Evolutionary conservation across 176 grass and related monocot genomes (phyloP).

Genomic region (Avena eriantha): DNA sequence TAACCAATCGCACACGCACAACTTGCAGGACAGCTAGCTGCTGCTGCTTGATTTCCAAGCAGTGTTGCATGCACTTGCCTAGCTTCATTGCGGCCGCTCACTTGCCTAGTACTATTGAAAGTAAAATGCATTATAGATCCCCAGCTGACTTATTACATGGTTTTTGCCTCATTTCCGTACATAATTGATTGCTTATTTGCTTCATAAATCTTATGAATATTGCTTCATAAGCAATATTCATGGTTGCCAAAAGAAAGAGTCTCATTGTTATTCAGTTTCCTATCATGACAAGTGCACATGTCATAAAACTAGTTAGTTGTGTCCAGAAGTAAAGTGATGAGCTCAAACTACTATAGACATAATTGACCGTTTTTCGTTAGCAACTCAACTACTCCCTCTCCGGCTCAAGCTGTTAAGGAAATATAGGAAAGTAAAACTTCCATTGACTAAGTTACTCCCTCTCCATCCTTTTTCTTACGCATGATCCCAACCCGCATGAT

Average conservation of each 20-base stretch:
- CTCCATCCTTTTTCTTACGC: background rate
- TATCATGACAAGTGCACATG: background rate
- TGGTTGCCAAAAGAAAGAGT: background rate
- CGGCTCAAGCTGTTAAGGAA: no score
- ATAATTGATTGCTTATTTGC: background rate
- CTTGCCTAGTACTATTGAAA: background rate
- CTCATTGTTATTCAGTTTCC: background rate
- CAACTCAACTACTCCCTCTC: background rate
- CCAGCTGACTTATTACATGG: background rate
- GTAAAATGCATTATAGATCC: background rate
- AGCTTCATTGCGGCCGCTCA: background rate
- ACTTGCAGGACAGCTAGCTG: constrained; percentile 32
- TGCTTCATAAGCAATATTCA: background rate
- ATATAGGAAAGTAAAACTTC: background rate
- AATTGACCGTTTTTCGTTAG: background rate
- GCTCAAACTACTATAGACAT: background rate
- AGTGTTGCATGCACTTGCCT: background rate
- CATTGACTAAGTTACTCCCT: background rate
- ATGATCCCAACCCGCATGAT: background rate
- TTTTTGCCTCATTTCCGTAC: background rate
- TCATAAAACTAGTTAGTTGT: background rate
- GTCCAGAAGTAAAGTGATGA: background rate
- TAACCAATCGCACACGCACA: constrained; percentile 3
- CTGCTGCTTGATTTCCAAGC: constrained; percentile 32
- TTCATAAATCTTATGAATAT: background rate